A percentile compares a stretch with the other conserved stretches of the same genome.
phyloP scores from a whole-genome alignment of 2,329 filamentous ascomycete species.

The Sporothrix humicola region DNA sequence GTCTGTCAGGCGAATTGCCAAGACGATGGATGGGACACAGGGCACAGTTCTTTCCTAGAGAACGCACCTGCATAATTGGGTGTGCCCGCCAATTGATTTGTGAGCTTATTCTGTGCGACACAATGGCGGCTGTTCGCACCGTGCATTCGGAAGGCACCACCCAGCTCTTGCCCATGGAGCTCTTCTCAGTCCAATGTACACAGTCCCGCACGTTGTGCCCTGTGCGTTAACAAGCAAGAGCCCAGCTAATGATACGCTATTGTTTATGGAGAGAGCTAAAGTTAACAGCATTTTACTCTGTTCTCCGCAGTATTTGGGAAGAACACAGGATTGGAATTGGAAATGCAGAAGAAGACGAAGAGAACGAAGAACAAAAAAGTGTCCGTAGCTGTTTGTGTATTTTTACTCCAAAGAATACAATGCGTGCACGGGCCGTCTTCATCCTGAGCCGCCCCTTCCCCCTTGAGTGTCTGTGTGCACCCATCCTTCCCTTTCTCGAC shows the following conservation, averaged over 20 bases:
- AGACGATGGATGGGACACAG: conserved; percentile 12
- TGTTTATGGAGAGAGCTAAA: conserved; percentile 13
- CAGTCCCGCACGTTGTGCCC: conserved; percentile 1
- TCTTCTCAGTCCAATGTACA: not conserved
- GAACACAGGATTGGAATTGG: not conserved
- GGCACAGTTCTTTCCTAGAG: conserved; percentile 13
- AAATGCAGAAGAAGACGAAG: not conserved
- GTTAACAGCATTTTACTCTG: not conserved
- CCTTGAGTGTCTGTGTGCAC: conserved; percentile 13
- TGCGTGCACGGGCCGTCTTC: conserved; percentile 19
- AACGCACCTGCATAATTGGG: conserved; percentile 9
- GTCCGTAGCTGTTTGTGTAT: conserved; percentile 16
- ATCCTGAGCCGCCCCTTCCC: conserved; percentile 12
- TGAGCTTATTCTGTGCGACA: conserved; percentile 4
- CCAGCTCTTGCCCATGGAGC: not conserved
- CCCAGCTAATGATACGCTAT: conserved; percentile 17
- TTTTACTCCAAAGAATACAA: not conserved
- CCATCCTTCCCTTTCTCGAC: conserved; percentile 3
- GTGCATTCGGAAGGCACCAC: not conserved
- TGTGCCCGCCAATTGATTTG: not conserved
- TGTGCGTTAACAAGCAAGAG: not conserved
- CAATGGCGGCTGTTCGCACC: not conserved
- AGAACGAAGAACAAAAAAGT: conserved; percentile 1
- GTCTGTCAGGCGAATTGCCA: conserved; percentile 23
- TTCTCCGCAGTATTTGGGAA: conserved; percentile 23